phyloP scores from a whole-genome alignment of 352 stramenopile genomes.

The Globisporangium recalcitrans region DNA sequence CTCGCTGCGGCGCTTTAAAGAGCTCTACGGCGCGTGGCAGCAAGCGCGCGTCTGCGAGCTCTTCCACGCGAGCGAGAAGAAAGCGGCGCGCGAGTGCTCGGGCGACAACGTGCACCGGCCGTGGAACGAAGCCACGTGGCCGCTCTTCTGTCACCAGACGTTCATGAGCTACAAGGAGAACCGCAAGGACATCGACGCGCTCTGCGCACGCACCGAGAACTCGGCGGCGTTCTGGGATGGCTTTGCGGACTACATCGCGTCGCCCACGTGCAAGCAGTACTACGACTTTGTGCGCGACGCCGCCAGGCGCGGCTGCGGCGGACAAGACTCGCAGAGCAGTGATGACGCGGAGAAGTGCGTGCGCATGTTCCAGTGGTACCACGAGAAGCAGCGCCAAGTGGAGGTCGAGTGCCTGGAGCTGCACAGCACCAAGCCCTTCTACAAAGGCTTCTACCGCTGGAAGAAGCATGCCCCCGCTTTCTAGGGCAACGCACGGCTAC shows the following conservation, averaged over 20 bases:
- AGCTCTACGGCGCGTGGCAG: slow-evolving; percentile 46
- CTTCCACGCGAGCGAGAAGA: slow-evolving; percentile 48
- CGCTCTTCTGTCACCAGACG: slow-evolving; percentile 53
- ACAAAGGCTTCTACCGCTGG: slow-evolving; percentile 19
- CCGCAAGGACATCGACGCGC: slow-evolving; percentile 37
- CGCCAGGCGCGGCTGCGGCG: slow-evolving; percentile 23
- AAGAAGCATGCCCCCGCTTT: slow-evolving; percentile 2
- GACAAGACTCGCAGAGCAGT: background rate
- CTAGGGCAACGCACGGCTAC: background rate
- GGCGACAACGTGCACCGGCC: slow-evolving; percentile 32
- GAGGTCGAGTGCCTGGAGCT: slow-evolving; percentile 52
- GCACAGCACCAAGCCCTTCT: slow-evolving; percentile 19
- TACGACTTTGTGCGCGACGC: slow-evolving; percentile 45
- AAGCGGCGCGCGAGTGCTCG: slow-evolving; percentile 39
- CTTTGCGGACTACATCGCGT: slow-evolving; percentile 49
- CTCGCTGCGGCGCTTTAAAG: slow-evolving; percentile 24
- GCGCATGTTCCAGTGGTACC: slow-evolving; percentile 57
- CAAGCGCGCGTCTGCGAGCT: slow-evolving; percentile 34
- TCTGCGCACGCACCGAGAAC: slow-evolving; percentile 35
- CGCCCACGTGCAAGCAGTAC: slow-evolving; percentile 52
- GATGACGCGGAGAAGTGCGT: slow-evolving; percentile 15
- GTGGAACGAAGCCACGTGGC: slow-evolving; percentile 41
- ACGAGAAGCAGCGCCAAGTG: slow-evolving; percentile 26
- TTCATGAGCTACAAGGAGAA: slow-evolving; percentile 47
- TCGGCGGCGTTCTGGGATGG: slow-evolving; percentile 58